phyloP scores from a whole-genome alignment of 306 rosid genomes.

The Betula pendula region DNA sequence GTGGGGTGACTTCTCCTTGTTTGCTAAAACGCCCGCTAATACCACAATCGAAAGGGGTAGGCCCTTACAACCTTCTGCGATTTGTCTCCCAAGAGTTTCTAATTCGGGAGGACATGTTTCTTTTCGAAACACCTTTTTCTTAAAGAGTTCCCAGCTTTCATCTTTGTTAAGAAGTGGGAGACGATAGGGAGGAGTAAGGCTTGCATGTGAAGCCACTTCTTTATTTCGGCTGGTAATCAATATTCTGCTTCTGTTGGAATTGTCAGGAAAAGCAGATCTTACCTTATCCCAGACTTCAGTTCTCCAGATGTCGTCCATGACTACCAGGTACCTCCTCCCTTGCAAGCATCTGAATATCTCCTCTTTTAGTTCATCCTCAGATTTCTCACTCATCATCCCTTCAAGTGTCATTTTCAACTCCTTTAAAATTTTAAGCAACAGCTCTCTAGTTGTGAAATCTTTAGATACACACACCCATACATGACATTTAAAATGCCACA shows the following conservation, averaged over 20 bases:
- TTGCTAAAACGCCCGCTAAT: not conserved
- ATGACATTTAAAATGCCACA: not conserved
- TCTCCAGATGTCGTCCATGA: conserved; percentile 29
- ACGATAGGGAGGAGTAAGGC: not conserved
- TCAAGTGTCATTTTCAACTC: not conserved
- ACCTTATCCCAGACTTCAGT: conserved; percentile 10
- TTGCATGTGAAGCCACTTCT: conserved; percentile 16
- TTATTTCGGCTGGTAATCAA: conserved; percentile 31
- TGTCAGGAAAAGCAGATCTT: conserved; percentile 11
- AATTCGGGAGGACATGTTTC: not conserved
- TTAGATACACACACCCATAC: conserved; percentile 18
- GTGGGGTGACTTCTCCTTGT: not conserved
- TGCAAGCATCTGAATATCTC: not conserved
- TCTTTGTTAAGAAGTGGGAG: conserved; percentile 12
- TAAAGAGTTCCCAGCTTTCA: conserved; percentile 38
- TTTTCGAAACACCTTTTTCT: not conserved
- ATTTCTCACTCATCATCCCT: too few relatives aligned
- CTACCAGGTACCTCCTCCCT: not conserved
- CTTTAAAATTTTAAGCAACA: not conserved
- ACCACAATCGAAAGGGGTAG: conserved; percentile 5
- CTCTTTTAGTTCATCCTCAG: not conserved
- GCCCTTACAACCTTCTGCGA: not conserved
- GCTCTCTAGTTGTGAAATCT: not conserved
- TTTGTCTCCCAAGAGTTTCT: not conserved
- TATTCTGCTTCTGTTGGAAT: conserved; percentile 19